Percentiles rank a stretch among this genome's conserved stretches.
These are phyloP conservation scores for Penicillium herquei DNA, from an alignment of 495 filamentous ascomycete species.

Conservation along the genomic window DNA sequence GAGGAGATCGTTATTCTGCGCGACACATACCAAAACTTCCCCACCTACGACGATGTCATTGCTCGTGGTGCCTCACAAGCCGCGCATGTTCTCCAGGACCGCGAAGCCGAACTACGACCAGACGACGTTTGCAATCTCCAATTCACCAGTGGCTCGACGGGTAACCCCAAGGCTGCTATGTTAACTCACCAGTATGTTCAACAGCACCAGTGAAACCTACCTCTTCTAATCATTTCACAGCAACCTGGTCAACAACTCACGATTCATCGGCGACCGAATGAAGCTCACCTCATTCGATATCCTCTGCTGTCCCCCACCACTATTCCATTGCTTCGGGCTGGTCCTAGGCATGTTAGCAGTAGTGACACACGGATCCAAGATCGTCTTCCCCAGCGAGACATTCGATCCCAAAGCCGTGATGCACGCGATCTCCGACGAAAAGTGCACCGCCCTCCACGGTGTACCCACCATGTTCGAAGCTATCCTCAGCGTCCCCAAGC, in stretches of 20 bases:
- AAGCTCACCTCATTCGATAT: conserved; percentile 57
- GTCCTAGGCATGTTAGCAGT: conserved; percentile 67
- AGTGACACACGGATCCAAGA: conserved; percentile 64
- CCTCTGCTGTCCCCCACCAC: conserved; percentile 67
- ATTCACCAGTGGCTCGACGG: conserved; percentile 70
- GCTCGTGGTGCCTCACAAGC: conserved; percentile 27
- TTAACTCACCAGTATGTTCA: conserved; percentile 62
- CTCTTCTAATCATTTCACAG: conserved; percentile 27
- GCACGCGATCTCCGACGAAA: conserved; percentile 58
- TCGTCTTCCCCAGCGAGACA: conserved; percentile 63
- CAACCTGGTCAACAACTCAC: conserved; percentile 69
- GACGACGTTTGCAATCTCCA: conserved; percentile 68
- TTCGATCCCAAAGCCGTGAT: conserved; percentile 61
- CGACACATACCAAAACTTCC: conserved; percentile 47
- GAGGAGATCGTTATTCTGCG: conserved; percentile 56
- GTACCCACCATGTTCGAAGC: conserved; percentile 74
- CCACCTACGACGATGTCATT: conserved; percentile 51
- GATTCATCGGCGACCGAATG: conserved; percentile 70
- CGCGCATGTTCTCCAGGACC: conserved; percentile 43
- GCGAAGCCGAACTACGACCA: conserved; percentile 48
- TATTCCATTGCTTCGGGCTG: conserved; percentile 75
- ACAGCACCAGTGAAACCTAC: not conserved
- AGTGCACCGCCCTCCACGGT: conserved; percentile 68
- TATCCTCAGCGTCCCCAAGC: conserved; percentile 54
- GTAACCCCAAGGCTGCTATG: conserved; percentile 73